These are phyloP conservation scores for Rhamnella rubrinervis DNA, from an alignment of 331 rosid species.

Conservation along the genomic window DNA sequence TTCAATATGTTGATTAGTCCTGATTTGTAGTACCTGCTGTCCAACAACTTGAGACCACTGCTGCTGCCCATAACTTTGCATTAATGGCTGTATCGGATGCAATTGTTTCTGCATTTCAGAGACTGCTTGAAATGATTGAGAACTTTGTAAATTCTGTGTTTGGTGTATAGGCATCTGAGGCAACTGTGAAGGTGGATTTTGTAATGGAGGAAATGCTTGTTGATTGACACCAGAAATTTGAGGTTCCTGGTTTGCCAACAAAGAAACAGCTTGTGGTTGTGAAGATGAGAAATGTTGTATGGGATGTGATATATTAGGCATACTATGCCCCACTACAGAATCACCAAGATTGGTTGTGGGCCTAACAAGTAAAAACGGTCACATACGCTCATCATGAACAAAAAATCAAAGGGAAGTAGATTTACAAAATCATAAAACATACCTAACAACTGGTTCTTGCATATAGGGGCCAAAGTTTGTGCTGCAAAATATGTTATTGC, in stretches of 20 bases:
- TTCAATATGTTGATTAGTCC: not conserved
- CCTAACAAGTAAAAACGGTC: constrained; percentile 39
- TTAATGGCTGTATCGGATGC: constrained; percentile 35
- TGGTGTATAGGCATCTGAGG: constrained; percentile 46
- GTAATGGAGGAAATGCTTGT: constrained; percentile 47
- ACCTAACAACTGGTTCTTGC: constrained; percentile 64
- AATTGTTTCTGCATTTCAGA: constrained; percentile 53
- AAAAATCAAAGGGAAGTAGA: constrained; percentile 11
- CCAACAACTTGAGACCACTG: constrained; percentile 58
- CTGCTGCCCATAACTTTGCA: constrained; percentile 51
- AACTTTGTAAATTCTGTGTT: constrained; percentile 37
- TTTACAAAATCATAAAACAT: constrained; percentile 15
- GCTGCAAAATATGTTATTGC: constrained; percentile 33
- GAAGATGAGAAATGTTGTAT: constrained; percentile 39
- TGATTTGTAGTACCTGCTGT: constrained; percentile 13
- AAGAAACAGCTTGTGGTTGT: constrained; percentile 48
- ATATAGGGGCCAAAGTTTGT: constrained; percentile 42
- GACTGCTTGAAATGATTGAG: constrained; percentile 44
- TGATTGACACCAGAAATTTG: constrained; percentile 31
- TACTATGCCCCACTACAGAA: constrained; percentile 43
- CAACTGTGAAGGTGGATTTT: constrained; percentile 44
- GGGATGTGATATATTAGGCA: constrained; percentile 53
- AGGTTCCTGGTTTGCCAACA: constrained; percentile 60
- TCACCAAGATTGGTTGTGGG: constrained; percentile 45
- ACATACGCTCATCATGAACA: constrained; percentile 3